Evolutionary conservation across 73 alveolate species (phyloP).

Genomic region (Urostyla sp.): DNA sequence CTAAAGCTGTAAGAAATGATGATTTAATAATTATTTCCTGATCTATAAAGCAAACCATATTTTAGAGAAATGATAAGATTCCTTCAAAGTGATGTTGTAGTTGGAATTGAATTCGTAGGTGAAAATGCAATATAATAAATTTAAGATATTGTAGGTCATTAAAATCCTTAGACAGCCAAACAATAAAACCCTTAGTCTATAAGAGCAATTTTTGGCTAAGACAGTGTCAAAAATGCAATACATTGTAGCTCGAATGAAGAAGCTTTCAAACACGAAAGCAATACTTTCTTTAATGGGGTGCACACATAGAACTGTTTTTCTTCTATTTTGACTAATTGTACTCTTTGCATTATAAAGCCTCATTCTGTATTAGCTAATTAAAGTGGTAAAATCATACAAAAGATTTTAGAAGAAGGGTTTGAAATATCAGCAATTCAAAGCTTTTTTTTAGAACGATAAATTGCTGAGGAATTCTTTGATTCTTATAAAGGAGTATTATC

Average conservation of each 20-base stretch:
- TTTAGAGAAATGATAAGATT: conserved; percentile 24
- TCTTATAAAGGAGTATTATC: conserved; percentile 76
- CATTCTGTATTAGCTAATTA: conserved; percentile 38
- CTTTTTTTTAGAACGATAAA: conserved; percentile 69
- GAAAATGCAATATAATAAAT: conserved; percentile 48
- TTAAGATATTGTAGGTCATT: conserved; percentile 23
- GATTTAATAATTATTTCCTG: conserved; percentile 18
- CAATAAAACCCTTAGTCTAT: conserved; percentile 6
- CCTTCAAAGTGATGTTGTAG: conserved; percentile 52
- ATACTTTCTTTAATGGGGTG: conserved; percentile 29
- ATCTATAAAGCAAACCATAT: conserved; percentile 32
- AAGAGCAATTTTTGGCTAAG: conserved; percentile 57
- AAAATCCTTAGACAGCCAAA: conserved; percentile 30
- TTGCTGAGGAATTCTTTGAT: conserved; percentile 78
- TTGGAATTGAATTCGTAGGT: conserved; percentile 68
- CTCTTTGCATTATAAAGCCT: conserved; percentile 54
- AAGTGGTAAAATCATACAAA: conserved; percentile 58
- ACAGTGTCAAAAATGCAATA: conserved; percentile 53
- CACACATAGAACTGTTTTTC: conserved; percentile 43
- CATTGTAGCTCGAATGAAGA: conserved; percentile 36
- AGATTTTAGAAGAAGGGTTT: conserved; percentile 63
- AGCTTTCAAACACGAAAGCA: conserved; percentile 2
- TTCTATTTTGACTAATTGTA: conserved; percentile 61
- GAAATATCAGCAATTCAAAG: conserved; percentile 67
- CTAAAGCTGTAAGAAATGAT: conserved; percentile 11